phyloP scores from a whole-genome alignment of 2,329 filamentous ascomycete species.

The Aspergillus novofumigatus region DNA sequence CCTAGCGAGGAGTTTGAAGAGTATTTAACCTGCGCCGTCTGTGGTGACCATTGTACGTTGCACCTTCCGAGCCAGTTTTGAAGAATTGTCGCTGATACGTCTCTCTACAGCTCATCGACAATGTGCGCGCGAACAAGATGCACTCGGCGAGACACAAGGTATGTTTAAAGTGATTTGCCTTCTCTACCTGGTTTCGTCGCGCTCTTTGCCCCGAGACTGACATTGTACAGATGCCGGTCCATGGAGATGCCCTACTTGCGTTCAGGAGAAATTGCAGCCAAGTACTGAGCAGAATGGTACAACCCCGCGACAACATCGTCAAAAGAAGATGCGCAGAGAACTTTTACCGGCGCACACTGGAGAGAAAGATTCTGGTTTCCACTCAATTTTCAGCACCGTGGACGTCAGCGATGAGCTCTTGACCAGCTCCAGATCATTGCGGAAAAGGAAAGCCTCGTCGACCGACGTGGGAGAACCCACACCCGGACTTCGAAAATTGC shows the following conservation, averaged over 20 bases:
- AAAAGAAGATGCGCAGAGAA: constrained; percentile 66
- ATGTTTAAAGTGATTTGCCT: constrained; percentile 16
- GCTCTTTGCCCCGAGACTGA: constrained; percentile 18
- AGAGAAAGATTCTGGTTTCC: constrained; percentile 62
- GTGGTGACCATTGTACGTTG: constrained; percentile 75
- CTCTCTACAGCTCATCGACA: constrained; percentile 74
- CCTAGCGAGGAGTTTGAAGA: constrained; percentile 76
- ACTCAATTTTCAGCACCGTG: constrained; percentile 72
- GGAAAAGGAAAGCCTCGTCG: constrained; percentile 81
- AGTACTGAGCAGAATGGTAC: constrained; percentile 20
- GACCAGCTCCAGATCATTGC: constrained; percentile 71
- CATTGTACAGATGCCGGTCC: constrained; percentile 50
- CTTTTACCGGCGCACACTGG: constrained; percentile 66
- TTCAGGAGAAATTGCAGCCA: constrained; percentile 40
- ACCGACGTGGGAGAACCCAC: constrained; percentile 51
- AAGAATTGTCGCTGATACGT: constrained; percentile 36
- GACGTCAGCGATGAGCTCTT: constrained; percentile 68
- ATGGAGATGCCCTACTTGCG: constrained; percentile 61
- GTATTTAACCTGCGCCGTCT: constrained; percentile 71
- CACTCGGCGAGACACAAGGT: constrained; percentile 62
- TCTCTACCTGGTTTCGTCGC: neutral
- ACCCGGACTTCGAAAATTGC: constrained; percentile 47
- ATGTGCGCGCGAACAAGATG: constrained; percentile 72
- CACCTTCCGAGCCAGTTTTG: constrained; percentile 19
- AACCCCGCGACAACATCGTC: constrained; percentile 51